phyloP scores from a whole-genome alignment of 106 monocot genomes.

The Phalaenopsis equestris region DNA sequence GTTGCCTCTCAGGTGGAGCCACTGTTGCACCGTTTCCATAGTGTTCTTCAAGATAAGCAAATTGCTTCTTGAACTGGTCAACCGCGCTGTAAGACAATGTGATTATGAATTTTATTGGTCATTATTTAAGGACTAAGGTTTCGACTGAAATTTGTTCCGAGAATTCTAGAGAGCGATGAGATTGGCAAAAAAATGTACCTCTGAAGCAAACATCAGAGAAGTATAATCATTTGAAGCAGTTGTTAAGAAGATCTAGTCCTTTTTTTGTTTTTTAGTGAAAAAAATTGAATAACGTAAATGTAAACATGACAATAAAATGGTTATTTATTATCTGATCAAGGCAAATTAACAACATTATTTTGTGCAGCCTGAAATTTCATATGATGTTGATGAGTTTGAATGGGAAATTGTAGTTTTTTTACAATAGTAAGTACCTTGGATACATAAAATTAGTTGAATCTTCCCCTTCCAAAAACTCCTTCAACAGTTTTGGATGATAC shows the following conservation, averaged over 20 bases:
- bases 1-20: constrained; percentile 74
- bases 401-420: background rate
- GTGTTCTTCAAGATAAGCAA: constrained; percentile 93
- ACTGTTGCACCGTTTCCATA: constrained; percentile 60
- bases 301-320: background rate
- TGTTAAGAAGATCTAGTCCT: background rate
- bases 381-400: background rate
- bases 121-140: background rate
- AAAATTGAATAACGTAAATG: background rate
- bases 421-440: constrained; percentile 53
- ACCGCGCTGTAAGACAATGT: constrained; percentile 61
- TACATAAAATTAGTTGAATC: constrained; percentile 79
- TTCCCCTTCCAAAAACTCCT: constrained; percentile 70
- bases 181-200: background rate
- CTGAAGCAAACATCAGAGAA: background rate
- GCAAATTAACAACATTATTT: background rate
- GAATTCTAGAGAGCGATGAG: background rate
- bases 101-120: background rate
- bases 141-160: background rate
- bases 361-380: background rate
- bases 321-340: background rate
- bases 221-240: background rate
- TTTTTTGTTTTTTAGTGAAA: background rate
- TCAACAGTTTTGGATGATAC: constrained; percentile 77
- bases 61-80: constrained; percentile 94